These are phyloP conservation scores for Starmerella powellii DNA, from an alignment of 805 yeast species.

Conservation along the genomic window DNA sequence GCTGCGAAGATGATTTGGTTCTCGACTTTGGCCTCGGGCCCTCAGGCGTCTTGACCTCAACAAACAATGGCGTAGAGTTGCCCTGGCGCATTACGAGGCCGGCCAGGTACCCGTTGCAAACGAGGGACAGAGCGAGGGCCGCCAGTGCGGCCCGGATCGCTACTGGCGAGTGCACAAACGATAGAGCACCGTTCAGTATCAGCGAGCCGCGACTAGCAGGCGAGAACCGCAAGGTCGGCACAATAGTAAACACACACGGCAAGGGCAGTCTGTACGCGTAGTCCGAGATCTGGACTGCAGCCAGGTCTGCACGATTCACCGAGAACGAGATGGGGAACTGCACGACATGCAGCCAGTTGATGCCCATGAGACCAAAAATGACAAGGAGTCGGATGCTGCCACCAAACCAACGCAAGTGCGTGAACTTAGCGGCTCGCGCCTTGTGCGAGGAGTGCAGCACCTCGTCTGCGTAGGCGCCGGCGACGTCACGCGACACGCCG, in stretches of 20 bases:
- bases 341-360: constrained; percentile 31
- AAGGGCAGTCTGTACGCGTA: constrained; percentile 13
- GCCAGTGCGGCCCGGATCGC: constrained; percentile 41
- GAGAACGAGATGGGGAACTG: constrained; percentile 28
- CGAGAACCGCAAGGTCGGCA: constrained; percentile 32
- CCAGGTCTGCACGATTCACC: constrained; percentile 19
- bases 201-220: constrained; percentile 14
- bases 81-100: constrained; percentile 48
- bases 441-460: constrained; percentile 18
- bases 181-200: constrained; percentile 11
- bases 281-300: constrained; percentile 14
- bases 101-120: constrained; percentile 71
- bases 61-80: constrained; percentile 18
- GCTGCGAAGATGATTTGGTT: too few species aligned
- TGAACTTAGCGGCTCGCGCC: constrained; percentile 16
- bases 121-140: constrained; percentile 60
- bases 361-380: constrained; percentile 27
- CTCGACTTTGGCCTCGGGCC: neutral
- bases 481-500: constrained; percentile 74
- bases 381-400: constrained; percentile 20
- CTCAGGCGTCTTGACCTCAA: constrained; percentile 13
- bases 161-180: constrained; percentile 11
- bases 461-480: constrained; percentile 28
- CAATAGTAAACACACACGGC: constrained; percentile 28
- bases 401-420: constrained; percentile 15